A percentile compares a stretch with the other conserved stretches of the same genome.
These are phyloP conservation scores for Metschnikowia santaceciliae DNA, from an alignment of 805 yeast species.

Conservation along the genomic window DNA sequence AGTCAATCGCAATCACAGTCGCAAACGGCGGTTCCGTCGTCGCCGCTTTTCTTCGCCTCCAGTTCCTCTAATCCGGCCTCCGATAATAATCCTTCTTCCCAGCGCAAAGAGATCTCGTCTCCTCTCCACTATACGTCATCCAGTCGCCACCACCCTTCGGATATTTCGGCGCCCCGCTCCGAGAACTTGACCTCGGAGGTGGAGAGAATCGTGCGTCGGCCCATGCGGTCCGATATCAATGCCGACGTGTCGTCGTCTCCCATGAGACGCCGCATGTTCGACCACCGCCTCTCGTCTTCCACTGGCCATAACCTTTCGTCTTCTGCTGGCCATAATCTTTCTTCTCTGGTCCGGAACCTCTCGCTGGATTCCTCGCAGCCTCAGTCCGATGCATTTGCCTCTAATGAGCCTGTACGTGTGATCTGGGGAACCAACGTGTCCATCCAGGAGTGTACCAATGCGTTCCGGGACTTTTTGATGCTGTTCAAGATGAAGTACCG, in stretches of 20 bases:
- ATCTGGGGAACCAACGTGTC: constrained; percentile 99
- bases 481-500: constrained; percentile 78
- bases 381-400: constrained; percentile 24
- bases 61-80: constrained; percentile 42
- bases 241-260: constrained; percentile 68
- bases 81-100: constrained; percentile 25
- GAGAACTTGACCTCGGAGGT: constrained; percentile 44
- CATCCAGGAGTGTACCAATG: constrained; percentile 78
- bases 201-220: constrained; percentile 43
- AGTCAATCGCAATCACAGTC: constrained; percentile 36
- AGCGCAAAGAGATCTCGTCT: constrained; percentile 39
- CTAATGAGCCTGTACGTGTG: constrained; percentile 76
- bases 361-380: constrained; percentile 23
- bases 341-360: neutral
- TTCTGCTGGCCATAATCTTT: constrained; percentile 7
- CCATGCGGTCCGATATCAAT: constrained; percentile 74
- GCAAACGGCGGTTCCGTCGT: constrained; percentile 47
- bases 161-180: constrained; percentile 38
- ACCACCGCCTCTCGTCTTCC: constrained; percentile 28
- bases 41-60: constrained; percentile 52
- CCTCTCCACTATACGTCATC: constrained; percentile 50
- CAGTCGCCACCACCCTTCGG: constrained; percentile 28
- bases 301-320: constrained; percentile 14
- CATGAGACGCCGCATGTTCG: constrained; percentile 54
- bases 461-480: constrained; percentile 79